Percentiles rank a stretch among this genome's conserved stretches.
Evolutionary conservation across 768 basidiomycete species (phyloP).

Genomic region (Hortiboletus flavorubellus): DNA sequence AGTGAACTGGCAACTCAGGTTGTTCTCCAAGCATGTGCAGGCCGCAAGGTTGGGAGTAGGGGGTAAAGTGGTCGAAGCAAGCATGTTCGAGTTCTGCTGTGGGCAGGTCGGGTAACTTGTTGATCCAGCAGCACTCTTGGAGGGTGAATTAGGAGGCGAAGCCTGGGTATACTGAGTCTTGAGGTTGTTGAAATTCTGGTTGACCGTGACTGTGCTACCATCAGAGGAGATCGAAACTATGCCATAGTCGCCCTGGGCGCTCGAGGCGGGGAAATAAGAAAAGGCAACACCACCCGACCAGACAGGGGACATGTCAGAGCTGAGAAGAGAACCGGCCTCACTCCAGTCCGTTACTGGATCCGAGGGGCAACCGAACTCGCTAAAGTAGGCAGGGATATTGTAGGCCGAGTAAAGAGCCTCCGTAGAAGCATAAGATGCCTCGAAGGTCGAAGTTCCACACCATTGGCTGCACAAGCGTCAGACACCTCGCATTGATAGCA

Average conservation of each 20-base stretch:
- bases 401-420: slow-evolving; percentile 56
- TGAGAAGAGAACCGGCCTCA: slow-evolving; percentile 71
- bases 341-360: slow-evolving; percentile 69
- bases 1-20: slow-evolving; percentile 72
- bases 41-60: slow-evolving; percentile 78
- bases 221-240: slow-evolving; percentile 76
- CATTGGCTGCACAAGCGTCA: slow-evolving; percentile 54
- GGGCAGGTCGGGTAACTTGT: slow-evolving; percentile 61
- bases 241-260: slow-evolving; percentile 73
- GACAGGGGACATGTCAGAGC: slow-evolving; percentile 65
- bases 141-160: slow-evolving; percentile 61
- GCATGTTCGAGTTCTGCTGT: slow-evolving; percentile 50
- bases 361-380: slow-evolving; percentile 78
- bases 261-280: slow-evolving; percentile 83
- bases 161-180: slow-evolving; percentile 56
- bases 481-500: not conserved
- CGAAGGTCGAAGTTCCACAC: slow-evolving; percentile 69
- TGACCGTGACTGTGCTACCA: slow-evolving; percentile 60
- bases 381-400: slow-evolving; percentile 86
- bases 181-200: slow-evolving; percentile 66
- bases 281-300: slow-evolving; percentile 92
- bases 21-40: slow-evolving; percentile 71
- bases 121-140: slow-evolving; percentile 49
- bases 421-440: slow-evolving; percentile 52
- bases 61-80: slow-evolving; percentile 69